Evolutionary conservation across 2,329 filamentous ascomycete genomes (phyloP), one percentile per base, ranked within the genome.

Genomic region (Sporothrix dimorphospora): DNA sequence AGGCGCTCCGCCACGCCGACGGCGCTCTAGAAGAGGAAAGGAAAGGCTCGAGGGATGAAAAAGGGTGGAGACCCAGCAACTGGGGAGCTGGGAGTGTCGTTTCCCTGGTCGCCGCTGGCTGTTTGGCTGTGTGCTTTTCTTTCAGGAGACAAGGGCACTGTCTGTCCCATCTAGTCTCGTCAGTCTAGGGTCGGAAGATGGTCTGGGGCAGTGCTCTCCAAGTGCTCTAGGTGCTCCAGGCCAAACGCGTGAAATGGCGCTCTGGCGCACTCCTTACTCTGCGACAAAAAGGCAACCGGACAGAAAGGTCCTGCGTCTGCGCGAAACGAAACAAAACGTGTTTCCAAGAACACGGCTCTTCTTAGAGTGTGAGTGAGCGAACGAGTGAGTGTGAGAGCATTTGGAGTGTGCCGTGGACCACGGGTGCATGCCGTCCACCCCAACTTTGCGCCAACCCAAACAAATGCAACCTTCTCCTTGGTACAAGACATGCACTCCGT

Each of bases 271-370:
- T 47, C 42, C 42, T 6, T 14, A 47, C 42, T 19, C 21, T 65
- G 21, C n/a, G 61, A 65, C 40, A 47, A 21, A 45, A 47, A 19
- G 40, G 61, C 42, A 12, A n/a, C 11, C 40, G 61, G 40, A 9
- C 38, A 47, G 61, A 65, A 47, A 51, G 24, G 45, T 40, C 66
- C 34, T 42, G 66, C 49, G 65, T 55, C 49, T 69, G 49, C 66
- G 66, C 66, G 66, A 69, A 69, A 69, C 66, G 66, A 69, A 69
- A 69, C 66, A 69, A n/a, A 24, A 24, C 61, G 38, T 66, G 38
- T 66, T 66, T 66, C 61, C 38, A 45, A 24, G 59, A 30, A 51
- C 38, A 67, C 24, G 24, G 63, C 40, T 49, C 21, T 68, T 34
- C 4, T 38, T 6, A 8, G 19, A 59, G 2, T 38, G 34, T 7